phyloP scores from a whole-genome alignment of 495 filamentous ascomycete genomes.

The Aspergillus bertholletiae region DNA sequence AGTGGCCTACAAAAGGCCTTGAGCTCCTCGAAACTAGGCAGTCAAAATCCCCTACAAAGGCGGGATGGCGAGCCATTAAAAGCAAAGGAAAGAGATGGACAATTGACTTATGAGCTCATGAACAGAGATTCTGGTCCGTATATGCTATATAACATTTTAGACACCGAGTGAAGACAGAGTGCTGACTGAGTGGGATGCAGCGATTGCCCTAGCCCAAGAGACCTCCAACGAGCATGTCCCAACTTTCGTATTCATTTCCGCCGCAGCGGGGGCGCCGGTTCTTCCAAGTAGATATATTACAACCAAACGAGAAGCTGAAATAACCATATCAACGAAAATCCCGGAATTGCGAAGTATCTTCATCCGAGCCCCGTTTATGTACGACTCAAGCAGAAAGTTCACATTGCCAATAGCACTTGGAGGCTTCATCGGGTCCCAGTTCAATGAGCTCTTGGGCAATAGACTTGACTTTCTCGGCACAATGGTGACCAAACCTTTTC shows the following conservation, averaged over 20 bases:
- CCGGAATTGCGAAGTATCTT: conserved; percentile 76
- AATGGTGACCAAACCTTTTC: conserved; percentile 79
- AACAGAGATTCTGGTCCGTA: conserved; percentile 76
- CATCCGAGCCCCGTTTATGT: conserved; percentile 82
- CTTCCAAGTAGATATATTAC: conserved; percentile 82
- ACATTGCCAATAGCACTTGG: conserved; percentile 80
- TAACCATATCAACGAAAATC: conserved; percentile 65
- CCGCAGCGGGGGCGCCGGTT: conserved; percentile 77
- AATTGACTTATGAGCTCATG: conserved; percentile 96
- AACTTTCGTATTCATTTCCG: conserved; percentile 83
- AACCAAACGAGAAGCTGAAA: conserved; percentile 90
- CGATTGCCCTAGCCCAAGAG: conserved; percentile 81
- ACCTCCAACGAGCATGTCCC: conserved; percentile 58
- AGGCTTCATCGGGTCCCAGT: conserved; percentile 61
- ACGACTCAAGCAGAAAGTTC: conserved; percentile 74
- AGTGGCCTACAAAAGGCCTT: conserved; percentile 76
- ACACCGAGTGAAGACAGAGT: conserved; percentile 15
- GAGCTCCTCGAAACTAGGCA: conserved; percentile 57
- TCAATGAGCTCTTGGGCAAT: conserved; percentile 73
- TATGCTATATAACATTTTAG: background rate
- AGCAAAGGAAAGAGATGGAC: conserved; percentile 62
- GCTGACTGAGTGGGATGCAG: conserved; percentile 20
- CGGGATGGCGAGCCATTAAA: conserved; percentile 54
- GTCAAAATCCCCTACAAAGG: conserved; percentile 62
- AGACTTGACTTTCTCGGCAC: conserved; percentile 69